Evolutionary conservation across 1,139 yeast genomes (phyloP).

Genomic region (Diutina ranongensis): DNA sequence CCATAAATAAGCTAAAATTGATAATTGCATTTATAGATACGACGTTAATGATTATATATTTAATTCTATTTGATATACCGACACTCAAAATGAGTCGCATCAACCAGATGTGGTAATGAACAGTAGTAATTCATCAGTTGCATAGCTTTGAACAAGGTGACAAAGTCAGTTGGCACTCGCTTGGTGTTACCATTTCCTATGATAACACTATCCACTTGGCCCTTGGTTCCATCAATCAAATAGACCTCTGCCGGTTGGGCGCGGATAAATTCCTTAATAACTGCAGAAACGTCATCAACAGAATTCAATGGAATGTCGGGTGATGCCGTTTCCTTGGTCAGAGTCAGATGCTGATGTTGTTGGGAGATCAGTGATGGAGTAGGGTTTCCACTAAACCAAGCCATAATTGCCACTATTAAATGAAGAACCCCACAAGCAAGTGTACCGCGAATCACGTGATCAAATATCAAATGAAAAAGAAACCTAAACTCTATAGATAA

Average conservation of each 20-base stretch:
- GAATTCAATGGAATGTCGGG: neutral
- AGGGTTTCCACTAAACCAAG: neutral
- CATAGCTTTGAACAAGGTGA: slow-evolving; percentile 4
- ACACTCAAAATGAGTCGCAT: slow-evolving; percentile 38
- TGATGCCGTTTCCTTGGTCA: neutral
- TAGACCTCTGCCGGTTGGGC: neutral
- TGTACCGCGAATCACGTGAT: neutral
- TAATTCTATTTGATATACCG: slow-evolving; percentile 22
- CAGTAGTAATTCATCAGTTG: slow-evolving; percentile 2
- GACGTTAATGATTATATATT: neutral
- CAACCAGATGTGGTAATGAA: slow-evolving; percentile 30
- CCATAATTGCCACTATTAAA: neutral
- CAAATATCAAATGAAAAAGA: too few species aligned
- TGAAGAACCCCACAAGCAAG: too few species aligned
- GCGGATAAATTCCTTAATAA: neutral
- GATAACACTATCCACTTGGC: neutral
- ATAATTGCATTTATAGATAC: neutral
- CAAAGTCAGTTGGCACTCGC: slow-evolving; percentile 1
- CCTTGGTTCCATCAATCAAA: slow-evolving; percentile 4
- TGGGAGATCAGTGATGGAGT: slow-evolving; percentile 2
- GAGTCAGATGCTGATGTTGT: neutral
- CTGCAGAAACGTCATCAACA: neutral
- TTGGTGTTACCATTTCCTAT: neutral
- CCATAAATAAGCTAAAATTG: too few species aligned
- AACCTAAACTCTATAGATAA: too few species aligned